Base-by-base conservation (phyloP, 2,329 filamentous ascomycete species). In the Penicillium occitanis region DNA sequence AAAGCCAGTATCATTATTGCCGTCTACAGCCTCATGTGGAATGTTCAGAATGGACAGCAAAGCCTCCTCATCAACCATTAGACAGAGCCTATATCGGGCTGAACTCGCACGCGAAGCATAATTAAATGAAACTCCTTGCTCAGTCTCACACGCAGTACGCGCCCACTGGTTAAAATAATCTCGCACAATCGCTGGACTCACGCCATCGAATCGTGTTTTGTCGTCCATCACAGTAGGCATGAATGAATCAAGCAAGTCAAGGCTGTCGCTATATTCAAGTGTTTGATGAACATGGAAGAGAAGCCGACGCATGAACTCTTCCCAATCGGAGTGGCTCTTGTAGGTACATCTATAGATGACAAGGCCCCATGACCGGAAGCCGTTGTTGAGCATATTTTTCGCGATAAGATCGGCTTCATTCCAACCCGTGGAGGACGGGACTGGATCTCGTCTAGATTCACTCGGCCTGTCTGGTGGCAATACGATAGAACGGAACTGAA, bases 81-180 rank as follows among this genome's bases (percentile, higher is more conserved):
- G 19, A 40, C 53, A 58, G 19, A 37, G 30, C n/a, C 3, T 35
- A 3, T 58, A 58, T 3, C 35, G 30, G 5, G 35, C 19, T 28
- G 46, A 13, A 3, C 7, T 37, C 10, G 17, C 19, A 13, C 8
- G 13, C 11, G 53, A 50, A 14, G 33, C 35, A 58, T n/a, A 3
- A 25, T 53, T 2, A 53, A 53, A 53, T 1, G 50, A n/a, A n/a
- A 53, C 17, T 2, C 50, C 14, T 33, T 53, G 50, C 28, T 53
- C 50, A 1, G 25, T 33, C 17, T 53, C 50, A 53, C 50, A 53
- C 33, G 33, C 53, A 13, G 33, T 58, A 40, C n/a, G 30, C 17
- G 33, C 53, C 53, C 53, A 58, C 35, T 58, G 53, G n/a, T 37
- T 58, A 8, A 58, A 58, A 58, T 58, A 40, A 58, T 58, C 53